Evolutionary conservation across 2,329 filamentous ascomycete species (phyloP), one percentile per base, ranked within the genome.

Genomic region (Fusarium protoensiforme): DNA sequence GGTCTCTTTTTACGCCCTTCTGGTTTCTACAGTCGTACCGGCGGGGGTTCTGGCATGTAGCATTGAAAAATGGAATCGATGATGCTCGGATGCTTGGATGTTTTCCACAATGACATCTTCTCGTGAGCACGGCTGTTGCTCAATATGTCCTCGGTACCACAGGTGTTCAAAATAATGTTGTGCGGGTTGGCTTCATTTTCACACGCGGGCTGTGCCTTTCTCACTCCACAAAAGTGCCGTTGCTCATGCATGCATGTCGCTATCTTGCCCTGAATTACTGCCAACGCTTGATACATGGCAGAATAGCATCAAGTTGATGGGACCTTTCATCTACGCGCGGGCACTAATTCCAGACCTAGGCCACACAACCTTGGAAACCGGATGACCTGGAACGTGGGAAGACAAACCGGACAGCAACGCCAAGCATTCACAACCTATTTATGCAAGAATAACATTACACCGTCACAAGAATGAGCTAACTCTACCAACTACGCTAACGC

Each of bases 61-160:
- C 86, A 88, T 87, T 86, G 84, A 87, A 86, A 77, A 85, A 85
- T 82, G 83, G 84, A 86, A 87, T 86, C 84, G 84, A 87, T 84
- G 84, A 86, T 82, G 81, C 83, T 84, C 80, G 74, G 73, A 78
- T 78, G 72, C 72, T 73, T 71, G 75, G 72, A 69, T 76, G 66
- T 65, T 76, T 77, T 71, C 68, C 68, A 70, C 72, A 72, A 76
- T 61, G 71, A 63, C 46, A 75, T 56, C 65, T 70, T 68, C 53
- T 64, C 69, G 35, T 75, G 68, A 63, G 71, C 71, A 61, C 38
- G 59, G 59, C 53, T 63, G 58, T 62, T 38, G 64, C 71, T 72
- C 68, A 66, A 57, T 22, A 65, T 36, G 38, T 56, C 64, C 54
- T 59, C 59, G 62, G 58, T 72, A 64, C 46, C 57, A 62, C 36